Percentiles rank a stretch among this genome's conserved stretches.
Evolutionary conservation across 2,329 filamentous ascomycete genomes (phyloP).

Genomic region (Teratosphaeria nubilosa): DNA sequence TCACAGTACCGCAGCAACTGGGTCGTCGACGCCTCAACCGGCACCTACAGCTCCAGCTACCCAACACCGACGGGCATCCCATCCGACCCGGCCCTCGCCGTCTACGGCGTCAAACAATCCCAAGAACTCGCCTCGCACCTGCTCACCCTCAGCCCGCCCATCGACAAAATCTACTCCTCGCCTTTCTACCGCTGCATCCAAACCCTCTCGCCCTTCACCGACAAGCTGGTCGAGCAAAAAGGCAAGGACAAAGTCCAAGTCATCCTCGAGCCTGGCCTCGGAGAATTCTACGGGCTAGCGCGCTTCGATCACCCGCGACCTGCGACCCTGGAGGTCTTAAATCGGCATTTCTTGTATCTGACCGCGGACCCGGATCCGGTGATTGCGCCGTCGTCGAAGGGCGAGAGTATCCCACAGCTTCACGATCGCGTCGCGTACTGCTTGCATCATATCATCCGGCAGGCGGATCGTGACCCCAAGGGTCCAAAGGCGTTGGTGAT

Average conservation of each 20-base stretch:
- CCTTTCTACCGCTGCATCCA: slow-evolving; percentile 83
- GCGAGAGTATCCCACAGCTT: slow-evolving; percentile 69
- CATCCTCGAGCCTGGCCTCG: slow-evolving; percentile 34
- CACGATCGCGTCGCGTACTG: slow-evolving; percentile 69
- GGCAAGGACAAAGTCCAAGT: slow-evolving; percentile 9
- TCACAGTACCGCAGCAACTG: slow-evolving; percentile 82
- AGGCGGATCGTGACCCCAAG: slow-evolving; percentile 58
- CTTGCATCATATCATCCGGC: slow-evolving; percentile 58
- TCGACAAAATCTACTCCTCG: slow-evolving; percentile 71
- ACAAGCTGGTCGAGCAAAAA: slow-evolving; percentile 32
- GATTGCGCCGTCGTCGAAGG: slow-evolving; percentile 59
- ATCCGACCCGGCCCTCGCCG: slow-evolving; percentile 76
- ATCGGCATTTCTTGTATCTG: slow-evolving; percentile 54
- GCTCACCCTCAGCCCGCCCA: slow-evolving; percentile 50
- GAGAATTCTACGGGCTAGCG: slow-evolving; percentile 87
- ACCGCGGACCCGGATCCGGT: slow-evolving; percentile 40
- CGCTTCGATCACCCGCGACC: slow-evolving; percentile 78
- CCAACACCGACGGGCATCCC: slow-evolving; percentile 78
- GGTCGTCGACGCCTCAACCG: slow-evolving; percentile 71
- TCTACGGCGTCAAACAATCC: slow-evolving; percentile 77
- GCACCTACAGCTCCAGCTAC: slow-evolving; percentile 63
- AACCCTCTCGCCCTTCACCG: slow-evolving; percentile 62
- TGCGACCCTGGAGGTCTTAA: slow-evolving; percentile 53
- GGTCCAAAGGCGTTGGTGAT: slow-evolving; percentile 60
- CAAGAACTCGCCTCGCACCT: slow-evolving; percentile 63